Conservation (phyloP, 1,284 basidiomycete genomes). For the Cryptococcus depauperatus region DNA sequence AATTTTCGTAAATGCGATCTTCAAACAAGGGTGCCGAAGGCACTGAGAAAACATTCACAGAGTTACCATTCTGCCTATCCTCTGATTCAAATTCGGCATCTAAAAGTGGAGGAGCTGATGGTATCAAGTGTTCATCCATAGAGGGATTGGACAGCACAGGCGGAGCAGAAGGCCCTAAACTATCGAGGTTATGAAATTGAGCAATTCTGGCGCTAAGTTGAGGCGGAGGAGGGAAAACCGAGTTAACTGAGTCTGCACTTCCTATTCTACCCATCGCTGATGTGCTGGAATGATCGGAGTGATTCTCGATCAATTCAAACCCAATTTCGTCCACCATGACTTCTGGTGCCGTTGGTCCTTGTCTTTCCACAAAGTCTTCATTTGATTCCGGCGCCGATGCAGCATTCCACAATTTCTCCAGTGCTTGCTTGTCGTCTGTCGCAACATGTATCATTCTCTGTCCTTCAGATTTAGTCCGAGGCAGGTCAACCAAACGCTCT, state of each 20-base stretch:
- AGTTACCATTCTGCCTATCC: no score
- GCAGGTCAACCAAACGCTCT: conserved; percentile 16
- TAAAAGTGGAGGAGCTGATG: conserved; percentile 17
- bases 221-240: conserved; percentile 1
- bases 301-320: conserved; percentile 40
- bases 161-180: conserved; percentile 8
- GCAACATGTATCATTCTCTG: conserved; percentile 32
- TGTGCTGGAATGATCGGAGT: conserved; percentile 6
- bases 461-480: conserved; percentile 7
- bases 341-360: conserved; percentile 34
- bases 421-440: conserved; percentile 42
- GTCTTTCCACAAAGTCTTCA: conserved; percentile 5
- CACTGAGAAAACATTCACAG: no score
- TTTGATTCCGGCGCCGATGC: conserved; percentile 33
- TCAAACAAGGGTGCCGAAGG: conserved; percentile 3
- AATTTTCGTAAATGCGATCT: background rate
- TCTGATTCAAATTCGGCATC: conserved; percentile 8
- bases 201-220: background rate
- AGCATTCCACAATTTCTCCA: conserved; percentile 37
- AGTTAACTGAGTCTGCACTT: background rate
- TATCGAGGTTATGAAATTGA: conserved; percentile 24
- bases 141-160: background rate
- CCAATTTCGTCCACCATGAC: conserved; percentile 41
- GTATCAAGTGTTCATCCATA: background rate
- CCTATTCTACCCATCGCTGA: background rate